phyloP scores from a whole-genome alignment of 164 flowering plant genomes.

The Umbilicus rupestris region DNA sequence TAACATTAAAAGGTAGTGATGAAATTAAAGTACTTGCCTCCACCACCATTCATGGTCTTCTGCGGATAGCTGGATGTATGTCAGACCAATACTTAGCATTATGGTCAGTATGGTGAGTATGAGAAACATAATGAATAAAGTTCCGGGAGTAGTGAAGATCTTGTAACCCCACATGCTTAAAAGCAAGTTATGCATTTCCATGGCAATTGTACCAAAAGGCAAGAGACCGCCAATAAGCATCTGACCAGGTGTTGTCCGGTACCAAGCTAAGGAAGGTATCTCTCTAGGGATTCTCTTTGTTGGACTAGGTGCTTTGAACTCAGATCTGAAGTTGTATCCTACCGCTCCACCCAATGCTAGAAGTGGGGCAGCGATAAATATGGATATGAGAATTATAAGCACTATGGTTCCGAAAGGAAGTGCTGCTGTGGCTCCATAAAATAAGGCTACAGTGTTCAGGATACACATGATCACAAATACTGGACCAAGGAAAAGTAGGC shows the following conservation, averaged over 20 bases:
- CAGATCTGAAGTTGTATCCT: slow-evolving; percentile 33
- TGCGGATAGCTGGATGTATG: slow-evolving; percentile 63
- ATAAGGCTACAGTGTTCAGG: slow-evolving; percentile 47
- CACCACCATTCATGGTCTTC: slow-evolving; percentile 92
- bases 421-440: slow-evolving; percentile 54
- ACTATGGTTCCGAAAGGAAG: slow-evolving; percentile 67
- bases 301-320: slow-evolving; percentile 45
- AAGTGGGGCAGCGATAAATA: slow-evolving; percentile 41
- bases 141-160: slow-evolving; percentile 34
- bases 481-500: slow-evolving; percentile 56
- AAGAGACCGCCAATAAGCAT: slow-evolving; percentile 65
- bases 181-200: slow-evolving; percentile 57
- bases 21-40: slow-evolving; percentile 44
- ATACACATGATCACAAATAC: slow-evolving; percentile 27
- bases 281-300: slow-evolving; percentile 46
- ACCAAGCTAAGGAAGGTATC: slow-evolving; percentile 60
- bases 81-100: slow-evolving; percentile 49
- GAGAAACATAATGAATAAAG: slow-evolving; percentile 44
- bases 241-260: slow-evolving; percentile 44
- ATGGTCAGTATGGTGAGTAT: slow-evolving; percentile 47
- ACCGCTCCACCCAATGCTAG: slow-evolving; percentile 54
- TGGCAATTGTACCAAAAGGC: slow-evolving; percentile 54
- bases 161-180: slow-evolving; percentile 74
- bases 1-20: not conserved
- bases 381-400: slow-evolving; percentile 36